A percentile compares a stretch with the other conserved stretches of the same genome.
Evolutionary conservation across 768 basidiomycete genomes (phyloP).

Genomic region (Grammothele lineata): DNA sequence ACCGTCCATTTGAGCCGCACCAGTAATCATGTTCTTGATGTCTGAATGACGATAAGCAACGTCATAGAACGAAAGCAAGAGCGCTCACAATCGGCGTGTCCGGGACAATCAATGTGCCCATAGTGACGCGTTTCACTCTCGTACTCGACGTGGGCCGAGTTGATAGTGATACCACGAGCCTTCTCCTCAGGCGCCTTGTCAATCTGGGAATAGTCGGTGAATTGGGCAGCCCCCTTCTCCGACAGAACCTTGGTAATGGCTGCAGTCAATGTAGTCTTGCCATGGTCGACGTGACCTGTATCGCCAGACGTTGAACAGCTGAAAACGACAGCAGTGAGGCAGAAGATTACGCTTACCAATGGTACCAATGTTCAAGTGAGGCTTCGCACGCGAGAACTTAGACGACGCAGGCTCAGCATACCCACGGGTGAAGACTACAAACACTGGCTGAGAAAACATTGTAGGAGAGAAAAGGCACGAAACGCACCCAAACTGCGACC

Average conservation of each 20-base stretch:
- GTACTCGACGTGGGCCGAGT: slow-evolving; percentile 98
- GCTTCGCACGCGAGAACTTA: slow-evolving; percentile 71
- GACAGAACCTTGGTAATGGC: slow-evolving; percentile 94
- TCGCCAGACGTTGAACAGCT: not conserved
- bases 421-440: slow-evolving; percentile 53
- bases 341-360: slow-evolving; percentile 52
- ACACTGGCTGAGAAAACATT: not conserved
- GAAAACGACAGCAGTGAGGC: no score
- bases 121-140: slow-evolving; percentile 89
- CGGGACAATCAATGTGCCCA: slow-evolving; percentile 97
- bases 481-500: slow-evolving; percentile 18
- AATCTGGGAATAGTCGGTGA: slow-evolving; percentile 95
- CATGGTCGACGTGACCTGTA: slow-evolving; percentile 92
- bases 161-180: slow-evolving; percentile 99
- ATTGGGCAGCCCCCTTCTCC: slow-evolving; percentile 66
- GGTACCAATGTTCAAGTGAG: slow-evolving; percentile 95
- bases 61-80: slow-evolving; percentile 7
- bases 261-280: slow-evolving; percentile 95
- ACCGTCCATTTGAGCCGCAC: slow-evolving; percentile 97
- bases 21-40: slow-evolving; percentile 99
- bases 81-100: slow-evolving; percentile 86
- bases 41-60: slow-evolving; percentile 39
- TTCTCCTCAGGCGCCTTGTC: slow-evolving; percentile 99
- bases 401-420: slow-evolving; percentile 60
- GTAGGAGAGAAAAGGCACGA: no score